Conservation (phyloP, 2,329 filamentous ascomycete genomes). For the Exophiala viscosa region DNA sequence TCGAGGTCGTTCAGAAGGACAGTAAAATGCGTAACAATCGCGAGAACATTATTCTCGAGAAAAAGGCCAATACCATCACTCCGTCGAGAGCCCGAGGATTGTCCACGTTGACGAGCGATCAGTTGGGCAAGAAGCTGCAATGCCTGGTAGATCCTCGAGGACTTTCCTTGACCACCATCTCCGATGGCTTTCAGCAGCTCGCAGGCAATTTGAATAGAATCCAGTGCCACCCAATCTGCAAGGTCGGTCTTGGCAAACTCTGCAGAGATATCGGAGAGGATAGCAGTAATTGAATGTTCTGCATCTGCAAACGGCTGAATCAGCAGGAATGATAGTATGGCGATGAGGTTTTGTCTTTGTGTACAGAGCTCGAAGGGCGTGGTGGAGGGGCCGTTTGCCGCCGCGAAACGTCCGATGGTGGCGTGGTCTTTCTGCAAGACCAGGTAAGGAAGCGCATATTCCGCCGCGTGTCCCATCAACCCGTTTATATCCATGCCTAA, state of each 20-base stretch:
- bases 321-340: conserved; percentile 57
- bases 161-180: conserved; percentile 57
- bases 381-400: conserved; percentile 55
- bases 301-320: conserved; percentile 61
- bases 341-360: conserved; percentile 53
- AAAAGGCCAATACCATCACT: conserved; percentile 66
- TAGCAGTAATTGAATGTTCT: conserved; percentile 64
- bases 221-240: conserved; percentile 65
- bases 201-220: conserved; percentile 71
- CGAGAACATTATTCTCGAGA: conserved; percentile 77
- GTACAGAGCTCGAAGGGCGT: conserved; percentile 60
- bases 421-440: conserved; percentile 74
- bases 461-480: conserved; percentile 72
- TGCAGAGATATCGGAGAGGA: conserved; percentile 65
- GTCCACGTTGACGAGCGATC: conserved; percentile 45
- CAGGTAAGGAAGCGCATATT: conserved; percentile 78
- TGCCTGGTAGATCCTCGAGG: conserved; percentile 56
- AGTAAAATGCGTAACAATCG: conserved; percentile 78
- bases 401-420: conserved; percentile 74
- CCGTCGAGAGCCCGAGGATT: conserved; percentile 46
- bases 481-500: conserved; percentile 67
- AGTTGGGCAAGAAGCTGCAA: conserved; percentile 50
- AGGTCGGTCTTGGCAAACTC: conserved; percentile 66
- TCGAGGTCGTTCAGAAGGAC: conserved; percentile 69
- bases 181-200: conserved; percentile 78